These are phyloP conservation scores for Globisporangium rhizosaccharum DNA, from an alignment of 352 stramenopile genomes.

Conservation along the genomic window DNA sequence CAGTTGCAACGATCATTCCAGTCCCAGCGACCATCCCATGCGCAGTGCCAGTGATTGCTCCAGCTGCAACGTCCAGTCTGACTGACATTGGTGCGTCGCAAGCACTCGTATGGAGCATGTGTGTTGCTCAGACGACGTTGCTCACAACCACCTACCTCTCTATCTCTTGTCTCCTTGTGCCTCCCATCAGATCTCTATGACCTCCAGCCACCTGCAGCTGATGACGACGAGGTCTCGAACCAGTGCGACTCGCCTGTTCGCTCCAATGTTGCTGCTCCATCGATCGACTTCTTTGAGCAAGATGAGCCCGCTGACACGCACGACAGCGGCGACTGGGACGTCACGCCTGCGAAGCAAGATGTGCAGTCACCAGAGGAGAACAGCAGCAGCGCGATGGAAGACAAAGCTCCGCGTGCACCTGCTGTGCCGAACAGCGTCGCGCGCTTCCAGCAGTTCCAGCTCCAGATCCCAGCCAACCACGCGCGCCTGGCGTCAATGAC, in stretches of 20 bases:
- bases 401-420: slow-evolving; percentile 4
- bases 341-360: slow-evolving; percentile 8
- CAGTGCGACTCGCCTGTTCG: slow-evolving; percentile 35
- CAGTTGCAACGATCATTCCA: neutral
- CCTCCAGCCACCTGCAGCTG: slow-evolving; percentile 14
- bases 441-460: slow-evolving; percentile 43
- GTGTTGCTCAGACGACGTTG: neutral
- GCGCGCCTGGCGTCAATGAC: slow-evolving; percentile 7
- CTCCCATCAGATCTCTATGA: slow-evolving; percentile 16
- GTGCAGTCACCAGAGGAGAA: slow-evolving; percentile 17
- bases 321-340: slow-evolving; percentile 9
- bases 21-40: neutral
- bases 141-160: neutral
- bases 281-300: neutral
- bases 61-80: neutral
- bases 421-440: slow-evolving; percentile 20
- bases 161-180: neutral
- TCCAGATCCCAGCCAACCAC: slow-evolving; percentile 46
- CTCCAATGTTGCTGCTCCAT: neutral
- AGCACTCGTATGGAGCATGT: too few relatives aligned
- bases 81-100: slow-evolving; percentile 6
- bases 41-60: neutral
- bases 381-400: slow-evolving; percentile 9
- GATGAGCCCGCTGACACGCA: neutral
- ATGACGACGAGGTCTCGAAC: slow-evolving; percentile 30